These are phyloP conservation scores for Curvularia verruculosa DNA, from an alignment of 2,329 filamentous ascomycete genomes.

Conservation along the genomic window DNA sequence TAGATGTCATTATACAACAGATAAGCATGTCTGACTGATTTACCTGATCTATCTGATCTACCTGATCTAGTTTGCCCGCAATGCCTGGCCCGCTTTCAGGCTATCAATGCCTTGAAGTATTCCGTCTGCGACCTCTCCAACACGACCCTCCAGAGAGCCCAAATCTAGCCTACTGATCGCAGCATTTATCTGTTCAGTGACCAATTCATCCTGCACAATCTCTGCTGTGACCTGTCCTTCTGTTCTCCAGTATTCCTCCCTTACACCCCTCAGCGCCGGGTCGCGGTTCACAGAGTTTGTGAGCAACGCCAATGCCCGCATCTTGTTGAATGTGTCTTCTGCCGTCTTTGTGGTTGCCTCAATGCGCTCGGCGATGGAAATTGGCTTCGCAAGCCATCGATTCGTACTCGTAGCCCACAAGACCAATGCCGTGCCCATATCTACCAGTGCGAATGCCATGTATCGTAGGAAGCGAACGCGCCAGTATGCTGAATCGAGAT, in stretches of 20 bases:
- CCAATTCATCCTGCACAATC: constrained; percentile 79
- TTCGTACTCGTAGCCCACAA: constrained; percentile 82
- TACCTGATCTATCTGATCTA: neutral
- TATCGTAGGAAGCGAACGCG: constrained; percentile 67
- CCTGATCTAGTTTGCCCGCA: constrained; percentile 7
- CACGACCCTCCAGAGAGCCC: constrained; percentile 64
- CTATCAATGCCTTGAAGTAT: constrained; percentile 44
- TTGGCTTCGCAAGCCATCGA: constrained; percentile 71
- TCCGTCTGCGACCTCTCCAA: constrained; percentile 57
- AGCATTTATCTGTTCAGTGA: constrained; percentile 72
- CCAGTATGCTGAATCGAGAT: constrained; percentile 77
- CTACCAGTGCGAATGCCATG: constrained; percentile 67
- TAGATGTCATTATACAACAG: constrained; percentile 7
- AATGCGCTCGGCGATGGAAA: constrained; percentile 68
- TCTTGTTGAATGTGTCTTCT: constrained; percentile 66
- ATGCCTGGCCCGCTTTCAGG: constrained; percentile 17
- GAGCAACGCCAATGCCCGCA: constrained; percentile 75
- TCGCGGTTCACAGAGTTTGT: constrained; percentile 82
- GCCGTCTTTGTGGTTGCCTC: constrained; percentile 64
- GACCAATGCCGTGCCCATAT: constrained; percentile 66
- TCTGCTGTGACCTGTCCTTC: constrained; percentile 75
- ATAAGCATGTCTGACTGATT: constrained; percentile 1
- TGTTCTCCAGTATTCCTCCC: constrained; percentile 78
- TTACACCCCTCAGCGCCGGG: constrained; percentile 68
- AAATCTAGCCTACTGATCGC: constrained; percentile 71